These are phyloP conservation scores for Cyclotella sp. DNA, from an alignment of 108 stramenopile genomes.

Conservation along the genomic window DNA sequence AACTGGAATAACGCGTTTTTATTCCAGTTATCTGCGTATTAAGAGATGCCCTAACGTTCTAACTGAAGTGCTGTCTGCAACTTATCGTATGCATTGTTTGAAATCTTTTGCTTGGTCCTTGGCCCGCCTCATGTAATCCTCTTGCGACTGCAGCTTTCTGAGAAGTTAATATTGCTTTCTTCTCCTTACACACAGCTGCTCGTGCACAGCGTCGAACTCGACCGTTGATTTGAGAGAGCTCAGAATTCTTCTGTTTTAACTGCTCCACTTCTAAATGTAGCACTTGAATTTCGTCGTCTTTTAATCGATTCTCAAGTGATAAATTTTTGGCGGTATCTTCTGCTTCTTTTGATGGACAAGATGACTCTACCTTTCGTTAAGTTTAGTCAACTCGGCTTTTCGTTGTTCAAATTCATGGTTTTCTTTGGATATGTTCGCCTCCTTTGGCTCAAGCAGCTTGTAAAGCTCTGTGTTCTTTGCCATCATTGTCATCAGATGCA, in stretches of 20 bases:
- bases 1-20: too few relatives aligned
- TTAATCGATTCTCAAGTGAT: slow-evolving; percentile 75
- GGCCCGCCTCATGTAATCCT: slow-evolving; percentile 81
- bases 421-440: slow-evolving; percentile 65
- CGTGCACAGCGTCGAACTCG: slow-evolving; percentile 86
- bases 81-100: slow-evolving; percentile 76
- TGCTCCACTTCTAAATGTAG: slow-evolving; percentile 77
- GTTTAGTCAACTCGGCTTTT: slow-evolving; percentile 44
- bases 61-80: slow-evolving; percentile 82
- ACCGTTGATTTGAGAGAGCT: slow-evolving; percentile 79
- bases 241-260: slow-evolving; percentile 70
- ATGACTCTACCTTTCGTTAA: slow-evolving; percentile 60
- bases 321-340: slow-evolving; percentile 68
- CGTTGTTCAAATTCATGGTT: slow-evolving; percentile 51
- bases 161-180: slow-evolving; percentile 90
- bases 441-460: slow-evolving; percentile 82
- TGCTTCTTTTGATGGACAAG: slow-evolving; percentile 79
- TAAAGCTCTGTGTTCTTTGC: slow-evolving; percentile 88
- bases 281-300: slow-evolving; percentile 86
- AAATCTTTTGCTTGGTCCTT: slow-evolving; percentile 77
- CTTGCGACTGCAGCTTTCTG: slow-evolving; percentile 85
- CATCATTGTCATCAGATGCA: slow-evolving; percentile 77
- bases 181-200: slow-evolving; percentile 88
- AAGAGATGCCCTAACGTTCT: too few relatives aligned
- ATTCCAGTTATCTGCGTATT: too few relatives aligned